Evolutionary conservation across 176 grass and related monocot genomes (phyloP).

Genomic region (Triticum dicoccoides): DNA sequence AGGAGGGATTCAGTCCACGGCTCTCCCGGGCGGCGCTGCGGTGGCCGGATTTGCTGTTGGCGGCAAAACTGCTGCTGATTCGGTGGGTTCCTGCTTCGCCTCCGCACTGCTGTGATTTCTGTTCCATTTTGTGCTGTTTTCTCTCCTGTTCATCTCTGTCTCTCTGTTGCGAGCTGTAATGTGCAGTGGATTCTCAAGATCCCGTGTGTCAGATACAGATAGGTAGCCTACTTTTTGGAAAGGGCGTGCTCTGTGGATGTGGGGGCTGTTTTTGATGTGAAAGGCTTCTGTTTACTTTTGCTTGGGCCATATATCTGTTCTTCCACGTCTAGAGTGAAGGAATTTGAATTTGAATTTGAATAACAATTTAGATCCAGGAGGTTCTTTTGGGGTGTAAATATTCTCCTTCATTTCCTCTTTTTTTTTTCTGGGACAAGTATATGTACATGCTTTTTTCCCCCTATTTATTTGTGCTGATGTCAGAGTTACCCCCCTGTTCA

Average conservation of each 20-base stretch:
- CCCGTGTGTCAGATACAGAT: neutral
- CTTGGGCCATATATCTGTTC: neutral
- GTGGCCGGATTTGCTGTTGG: neutral
- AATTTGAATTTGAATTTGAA: neutral
- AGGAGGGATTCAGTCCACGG: neutral
- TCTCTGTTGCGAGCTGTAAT: neutral
- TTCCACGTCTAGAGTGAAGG: neutral
- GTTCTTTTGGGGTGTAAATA: neutral
- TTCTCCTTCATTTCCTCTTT: neutral
- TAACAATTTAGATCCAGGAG: neutral
- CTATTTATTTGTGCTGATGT: neutral
- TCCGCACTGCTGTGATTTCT: neutral
- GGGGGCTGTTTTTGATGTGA: neutral
- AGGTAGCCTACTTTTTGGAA: neutral
- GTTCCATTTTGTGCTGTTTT: neutral
- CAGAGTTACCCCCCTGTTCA: neutral
- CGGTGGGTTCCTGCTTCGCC: constrained; percentile 5
- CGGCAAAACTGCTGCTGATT: neutral
- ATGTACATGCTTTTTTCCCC: neutral
- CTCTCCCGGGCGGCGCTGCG: neutral
- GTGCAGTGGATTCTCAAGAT: neutral
- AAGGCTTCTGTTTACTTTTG: neutral
- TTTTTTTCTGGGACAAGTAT: neutral
- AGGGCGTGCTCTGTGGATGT: neutral
- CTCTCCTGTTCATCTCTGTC: neutral